These are phyloP conservation scores for Talaromyces amestolkiae DNA, from an alignment of 2,329 filamentous ascomycete species.

Conservation along the genomic window DNA sequence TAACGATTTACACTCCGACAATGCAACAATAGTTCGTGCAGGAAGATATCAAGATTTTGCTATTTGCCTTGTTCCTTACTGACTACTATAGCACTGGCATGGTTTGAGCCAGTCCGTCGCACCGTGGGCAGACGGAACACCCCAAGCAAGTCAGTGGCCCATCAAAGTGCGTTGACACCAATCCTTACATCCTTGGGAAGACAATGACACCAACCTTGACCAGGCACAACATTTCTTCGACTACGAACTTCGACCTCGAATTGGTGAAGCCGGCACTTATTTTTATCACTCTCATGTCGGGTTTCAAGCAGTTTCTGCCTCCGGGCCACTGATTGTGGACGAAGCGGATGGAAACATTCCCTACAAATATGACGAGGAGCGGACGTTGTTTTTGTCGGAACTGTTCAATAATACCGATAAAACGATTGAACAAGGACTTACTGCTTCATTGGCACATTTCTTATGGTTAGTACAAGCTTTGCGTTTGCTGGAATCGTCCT, in stretches of 20 bases:
- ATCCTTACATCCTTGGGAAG: no score
- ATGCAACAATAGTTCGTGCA: constrained; percentile 55
- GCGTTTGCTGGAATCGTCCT: no score
- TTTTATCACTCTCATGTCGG: constrained; percentile 68
- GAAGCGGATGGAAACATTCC: constrained; percentile 48
- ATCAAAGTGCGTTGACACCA: constrained; percentile 50
- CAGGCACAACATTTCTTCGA: constrained; percentile 57
- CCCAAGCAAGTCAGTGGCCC: constrained; percentile 62
- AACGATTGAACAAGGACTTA: constrained; percentile 52
- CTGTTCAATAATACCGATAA: constrained; percentile 57
- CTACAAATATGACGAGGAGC: constrained; percentile 63
- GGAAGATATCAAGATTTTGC: no score
- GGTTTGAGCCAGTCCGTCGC: constrained; percentile 59
- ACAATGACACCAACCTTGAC: background rate
- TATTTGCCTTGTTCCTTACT: background rate
- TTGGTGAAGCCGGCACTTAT: constrained; percentile 60
- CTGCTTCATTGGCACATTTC: constrained; percentile 20
- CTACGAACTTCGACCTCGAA: constrained; percentile 59
- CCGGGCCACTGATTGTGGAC: constrained; percentile 57
- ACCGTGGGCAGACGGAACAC: constrained; percentile 64
- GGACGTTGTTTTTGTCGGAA: constrained; percentile 56
- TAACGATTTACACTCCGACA: constrained; percentile 54
- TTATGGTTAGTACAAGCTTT: constrained; percentile 2
- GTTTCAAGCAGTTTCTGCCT: constrained; percentile 59
- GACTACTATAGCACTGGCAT: constrained; percentile 60